Evolutionary conservation across 768 basidiomycete species (phyloP).

Genomic region (Thelephora ganbajun): DNA sequence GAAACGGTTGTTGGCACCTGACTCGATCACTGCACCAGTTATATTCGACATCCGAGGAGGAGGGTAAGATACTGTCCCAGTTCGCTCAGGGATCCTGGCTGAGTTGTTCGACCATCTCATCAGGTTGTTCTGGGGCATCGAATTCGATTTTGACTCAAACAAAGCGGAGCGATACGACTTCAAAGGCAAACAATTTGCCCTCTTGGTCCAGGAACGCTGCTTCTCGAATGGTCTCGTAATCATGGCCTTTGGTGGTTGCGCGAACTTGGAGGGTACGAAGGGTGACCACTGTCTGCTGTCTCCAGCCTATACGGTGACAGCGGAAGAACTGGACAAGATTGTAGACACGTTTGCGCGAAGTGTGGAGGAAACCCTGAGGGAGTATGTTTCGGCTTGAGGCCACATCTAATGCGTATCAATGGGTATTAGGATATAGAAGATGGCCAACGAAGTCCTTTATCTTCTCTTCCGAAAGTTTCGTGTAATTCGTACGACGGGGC

Average conservation of each 20-base stretch:
- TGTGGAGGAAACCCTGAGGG: conserved; percentile 47
- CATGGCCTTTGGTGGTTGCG: conserved; percentile 64
- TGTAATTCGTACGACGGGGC: too few species aligned
- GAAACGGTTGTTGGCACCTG: conserved; percentile 38
- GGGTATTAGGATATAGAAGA: too few species aligned
- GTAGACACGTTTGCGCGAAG: conserved; percentile 51
- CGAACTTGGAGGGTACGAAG: conserved; percentile 51
- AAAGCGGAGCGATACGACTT: conserved; percentile 33
- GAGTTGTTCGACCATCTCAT: not conserved
- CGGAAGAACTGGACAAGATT: conserved; percentile 54
- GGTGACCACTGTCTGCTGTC: conserved; percentile 67
- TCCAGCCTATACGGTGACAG: conserved; percentile 69
- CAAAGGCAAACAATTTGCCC: conserved; percentile 42
- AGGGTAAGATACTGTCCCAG: conserved; percentile 21
- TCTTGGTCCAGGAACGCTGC: conserved; percentile 55
- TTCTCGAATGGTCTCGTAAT: conserved; percentile 53
- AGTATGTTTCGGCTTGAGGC: conserved; percentile 9
- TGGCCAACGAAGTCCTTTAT: too few species aligned
- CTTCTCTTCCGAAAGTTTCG: too few species aligned
- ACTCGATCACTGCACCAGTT: conserved; percentile 46
- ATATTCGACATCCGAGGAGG: conserved; percentile 74
- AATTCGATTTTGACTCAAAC: conserved; percentile 52
- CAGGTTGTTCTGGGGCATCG: conserved; percentile 63
- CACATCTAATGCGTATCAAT: not conserved
- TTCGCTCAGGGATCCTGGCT: not conserved